phyloP scores from a whole-genome alignment of 768 basidiomycete species.

The Hebeloma cylindrosporum region DNA sequence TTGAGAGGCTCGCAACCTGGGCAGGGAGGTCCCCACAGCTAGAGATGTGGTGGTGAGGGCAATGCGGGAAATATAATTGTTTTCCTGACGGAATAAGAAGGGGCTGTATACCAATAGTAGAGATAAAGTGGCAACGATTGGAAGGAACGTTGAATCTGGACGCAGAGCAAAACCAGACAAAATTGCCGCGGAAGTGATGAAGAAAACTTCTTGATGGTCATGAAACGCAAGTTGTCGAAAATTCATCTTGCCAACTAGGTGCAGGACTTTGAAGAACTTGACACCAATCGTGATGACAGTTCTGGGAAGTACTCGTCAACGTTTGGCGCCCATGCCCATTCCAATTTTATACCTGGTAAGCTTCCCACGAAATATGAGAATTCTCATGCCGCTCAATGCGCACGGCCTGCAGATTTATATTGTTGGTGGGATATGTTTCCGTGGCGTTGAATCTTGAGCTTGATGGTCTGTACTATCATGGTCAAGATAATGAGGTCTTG shows the following conservation, averaged over 20 bases:
- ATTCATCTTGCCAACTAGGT: constrained; percentile 20
- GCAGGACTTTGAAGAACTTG: constrained; percentile 17
- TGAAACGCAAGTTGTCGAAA: constrained; percentile 29
- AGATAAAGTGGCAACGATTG: constrained; percentile 32
- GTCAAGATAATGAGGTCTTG: too few relatives aligned
- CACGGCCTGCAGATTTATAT: too few relatives aligned
- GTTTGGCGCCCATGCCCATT: constrained; percentile 13
- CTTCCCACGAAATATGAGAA: too few relatives aligned
- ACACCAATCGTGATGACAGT: constrained; percentile 17
- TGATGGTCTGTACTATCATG: too few relatives aligned
- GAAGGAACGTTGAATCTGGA: constrained; percentile 22
- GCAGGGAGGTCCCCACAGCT: constrained; percentile 40
- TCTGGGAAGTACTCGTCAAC: constrained; percentile 18
- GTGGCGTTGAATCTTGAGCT: too few relatives aligned
- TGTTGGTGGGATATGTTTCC: too few relatives aligned
- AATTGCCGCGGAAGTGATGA: constrained; percentile 22
- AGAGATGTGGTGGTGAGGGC: constrained; percentile 37
- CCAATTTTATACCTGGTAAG: constrained; percentile 2
- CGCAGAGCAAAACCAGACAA: constrained; percentile 22
- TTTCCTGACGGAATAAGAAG: constrained; percentile 30
- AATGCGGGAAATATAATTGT: constrained; percentile 16
- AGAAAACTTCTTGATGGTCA: constrained; percentile 27
- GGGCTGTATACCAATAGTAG: constrained; percentile 38
- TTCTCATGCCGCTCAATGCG: too few relatives aligned
- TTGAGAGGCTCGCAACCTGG: constrained; percentile 43